Evolutionary conservation across 2,329 filamentous ascomycete species (phyloP).

Genomic region (Cytospora piceicola): DNA sequence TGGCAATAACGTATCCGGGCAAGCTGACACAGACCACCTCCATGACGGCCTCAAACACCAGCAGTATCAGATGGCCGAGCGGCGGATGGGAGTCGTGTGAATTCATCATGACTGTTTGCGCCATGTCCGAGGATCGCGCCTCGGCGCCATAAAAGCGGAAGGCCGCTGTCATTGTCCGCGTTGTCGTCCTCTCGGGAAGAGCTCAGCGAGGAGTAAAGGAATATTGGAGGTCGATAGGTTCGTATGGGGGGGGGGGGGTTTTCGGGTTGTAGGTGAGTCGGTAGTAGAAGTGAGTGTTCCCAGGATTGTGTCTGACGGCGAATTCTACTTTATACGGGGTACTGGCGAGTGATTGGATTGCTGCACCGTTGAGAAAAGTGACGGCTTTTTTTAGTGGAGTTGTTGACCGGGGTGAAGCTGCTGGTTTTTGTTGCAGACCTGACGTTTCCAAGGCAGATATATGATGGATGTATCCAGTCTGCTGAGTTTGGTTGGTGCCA

Average conservation of each 20-base stretch:
- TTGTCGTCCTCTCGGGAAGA: not conserved
- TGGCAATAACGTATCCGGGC: constrained; percentile 90
- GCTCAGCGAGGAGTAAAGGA: not conserved
- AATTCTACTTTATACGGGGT: not conserved
- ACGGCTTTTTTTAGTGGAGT: not conserved
- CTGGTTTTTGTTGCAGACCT: not conserved
- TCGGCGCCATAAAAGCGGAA: constrained; percentile 45
- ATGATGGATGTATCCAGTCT: too few relatives aligned
- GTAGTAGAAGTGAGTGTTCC: not conserved
- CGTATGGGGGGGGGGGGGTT: too few relatives aligned
- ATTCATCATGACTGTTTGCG: constrained; percentile 42
- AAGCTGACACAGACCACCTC: constrained; percentile 95
- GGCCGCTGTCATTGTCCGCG: constrained; percentile 43
- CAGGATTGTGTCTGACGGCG: not conserved
- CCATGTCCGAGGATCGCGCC: constrained; percentile 33
- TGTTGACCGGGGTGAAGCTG: not conserved
- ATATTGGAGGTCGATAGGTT: too few relatives aligned
- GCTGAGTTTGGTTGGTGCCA: not conserved
- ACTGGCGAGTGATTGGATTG: not conserved
- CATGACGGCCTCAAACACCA: constrained; percentile 93
- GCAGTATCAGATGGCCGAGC: constrained; percentile 70
- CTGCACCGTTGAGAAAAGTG: not conserved
- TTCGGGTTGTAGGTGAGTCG: not conserved
- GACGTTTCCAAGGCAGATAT: too few relatives aligned
- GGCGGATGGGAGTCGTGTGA: constrained; percentile 64